Evolutionary conservation across 2,329 filamentous ascomycete genomes (phyloP).

Genomic region (Cladosporium sp.): DNA sequence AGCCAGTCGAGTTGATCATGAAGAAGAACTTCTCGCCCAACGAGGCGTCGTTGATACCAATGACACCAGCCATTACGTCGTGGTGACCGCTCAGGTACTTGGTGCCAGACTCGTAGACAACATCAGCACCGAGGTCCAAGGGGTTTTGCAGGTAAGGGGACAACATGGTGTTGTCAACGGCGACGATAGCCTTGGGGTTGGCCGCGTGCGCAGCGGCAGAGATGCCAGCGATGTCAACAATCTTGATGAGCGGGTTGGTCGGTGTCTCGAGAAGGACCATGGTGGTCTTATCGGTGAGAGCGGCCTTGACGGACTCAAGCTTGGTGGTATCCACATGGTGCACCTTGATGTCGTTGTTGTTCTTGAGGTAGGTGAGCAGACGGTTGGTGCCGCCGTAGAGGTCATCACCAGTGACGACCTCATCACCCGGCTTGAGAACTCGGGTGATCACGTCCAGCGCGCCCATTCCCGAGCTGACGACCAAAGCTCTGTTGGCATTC

Average conservation of each 20-base stretch:
- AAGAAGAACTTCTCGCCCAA: conserved; percentile 91
- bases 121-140: conserved; percentile 87
- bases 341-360: conserved; percentile 85
- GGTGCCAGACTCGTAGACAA: conserved; percentile 95
- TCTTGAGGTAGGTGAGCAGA: conserved; percentile 83
- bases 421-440: conserved; percentile 83
- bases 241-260: conserved; percentile 97
- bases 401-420: conserved; percentile 95
- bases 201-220: conserved; percentile 69
- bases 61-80: conserved; percentile 97
- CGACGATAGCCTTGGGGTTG: conserved; percentile 74
- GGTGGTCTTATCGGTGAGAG: conserved; percentile 73
- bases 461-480: conserved; percentile 95
- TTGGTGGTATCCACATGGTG: conserved; percentile 94
- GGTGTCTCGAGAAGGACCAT: conserved; percentile 97
- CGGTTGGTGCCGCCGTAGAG: conserved; percentile 94
- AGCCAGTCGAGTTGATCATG: conserved; percentile 94
- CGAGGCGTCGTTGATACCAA: conserved; percentile 77
- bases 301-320: conserved; percentile 62
- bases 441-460: conserved; percentile 94
- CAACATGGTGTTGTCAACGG: conserved; percentile 98
- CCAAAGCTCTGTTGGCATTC: conserved; percentile 84
- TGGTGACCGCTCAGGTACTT: conserved; percentile 98
- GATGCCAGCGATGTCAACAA: conserved; percentile 84
- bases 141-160: conserved; percentile 92